Evolutionary conservation across 2,329 filamentous ascomycete species (phyloP), one percentile per base, ranked within the genome.

Genomic region (Colletotrichum filicis): DNA sequence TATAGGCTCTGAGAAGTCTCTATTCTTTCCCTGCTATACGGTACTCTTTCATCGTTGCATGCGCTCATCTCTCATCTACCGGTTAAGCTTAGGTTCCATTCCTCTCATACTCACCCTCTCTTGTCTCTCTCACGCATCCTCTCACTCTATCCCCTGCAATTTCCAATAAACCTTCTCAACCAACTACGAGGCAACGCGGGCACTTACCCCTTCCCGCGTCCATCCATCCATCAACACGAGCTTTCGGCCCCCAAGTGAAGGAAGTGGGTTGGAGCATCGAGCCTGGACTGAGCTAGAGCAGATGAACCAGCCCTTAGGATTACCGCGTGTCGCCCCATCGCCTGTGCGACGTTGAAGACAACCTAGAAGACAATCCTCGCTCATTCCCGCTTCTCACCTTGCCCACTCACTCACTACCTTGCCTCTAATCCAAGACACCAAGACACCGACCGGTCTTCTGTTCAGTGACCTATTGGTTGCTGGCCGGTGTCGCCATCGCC

Each of bases 341-440:
- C 66, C 55, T 74, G 71, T 74, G 71, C 66, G 73, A 74, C 73
- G 73, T 74, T 74, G 73, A 64, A 57, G 62, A 74, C 37, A 42
- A 42, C 37, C 37, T 42, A 5, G 37, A 37, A 57, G 37, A 55
- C 30, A 60, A 60, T 56, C 46, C 57, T 56, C 49, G 56, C 35
- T 56, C 59, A 52, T 60, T 73, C 70, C 70, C 66, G 55, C 55
- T 28, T 64, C 68, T 71, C 26, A 61, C 61, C 30, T 60, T 49
- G 32, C 49, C 49, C 19, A n/a, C 46, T 37, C 46, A 22, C 60
- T 49, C 55, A 42, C 37, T 19, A 16, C 37, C 32, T 35, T 35
- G 37, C 37, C 37, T 42, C 28, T 46, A 32, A 55, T 16, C 57
- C 37, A 30, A 35, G 56, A 49, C 53, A 37, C n/a, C 37, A 42